Percentiles rank a stretch among this genome's conserved stretches.
Evolutionary conservation across 129 eudicot species (phyloP).

Genomic region (sunflower (Helianthus annuus)): DNA sequence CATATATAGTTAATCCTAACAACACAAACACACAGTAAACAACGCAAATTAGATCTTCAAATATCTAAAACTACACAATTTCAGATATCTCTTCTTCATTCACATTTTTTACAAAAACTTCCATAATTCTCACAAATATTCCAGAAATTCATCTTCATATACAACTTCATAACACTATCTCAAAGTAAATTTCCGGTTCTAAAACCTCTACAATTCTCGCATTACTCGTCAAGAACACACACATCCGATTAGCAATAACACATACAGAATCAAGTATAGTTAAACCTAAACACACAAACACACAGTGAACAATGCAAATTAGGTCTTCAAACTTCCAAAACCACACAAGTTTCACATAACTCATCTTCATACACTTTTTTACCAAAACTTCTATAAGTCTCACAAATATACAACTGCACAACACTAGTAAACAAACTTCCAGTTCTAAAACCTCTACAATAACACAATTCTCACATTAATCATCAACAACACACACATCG

Average conservation of each 20-base stretch:
- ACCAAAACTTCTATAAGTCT: neutral
- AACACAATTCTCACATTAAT: neutral
- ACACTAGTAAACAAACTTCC: neutral
- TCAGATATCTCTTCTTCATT: conserved; percentile 5
- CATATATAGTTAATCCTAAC: no score
- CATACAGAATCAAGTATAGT: no score
- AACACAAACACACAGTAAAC: neutral
- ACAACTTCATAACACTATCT: neutral
- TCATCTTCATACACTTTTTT: neutral
- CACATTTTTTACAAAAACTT: neutral
- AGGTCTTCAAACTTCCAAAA: neutral
- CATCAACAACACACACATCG: conserved; percentile 1
- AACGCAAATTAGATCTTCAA: neutral
- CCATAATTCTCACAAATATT: neutral
- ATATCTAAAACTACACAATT: neutral
- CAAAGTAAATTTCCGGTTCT: neutral
- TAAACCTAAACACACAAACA: no score
- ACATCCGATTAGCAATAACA: neutral
- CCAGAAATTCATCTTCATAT: conserved; percentile 1
- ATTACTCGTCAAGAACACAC: conserved; percentile 3
- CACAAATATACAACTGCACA: neutral
- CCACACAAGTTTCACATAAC: neutral
- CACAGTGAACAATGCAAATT: no score
- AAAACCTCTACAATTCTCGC: neutral
- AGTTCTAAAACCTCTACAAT: no score